These are phyloP conservation scores for Fusarium guadeloupense DNA, from an alignment of 2,329 filamentous ascomycete genomes.

Conservation along the genomic window DNA sequence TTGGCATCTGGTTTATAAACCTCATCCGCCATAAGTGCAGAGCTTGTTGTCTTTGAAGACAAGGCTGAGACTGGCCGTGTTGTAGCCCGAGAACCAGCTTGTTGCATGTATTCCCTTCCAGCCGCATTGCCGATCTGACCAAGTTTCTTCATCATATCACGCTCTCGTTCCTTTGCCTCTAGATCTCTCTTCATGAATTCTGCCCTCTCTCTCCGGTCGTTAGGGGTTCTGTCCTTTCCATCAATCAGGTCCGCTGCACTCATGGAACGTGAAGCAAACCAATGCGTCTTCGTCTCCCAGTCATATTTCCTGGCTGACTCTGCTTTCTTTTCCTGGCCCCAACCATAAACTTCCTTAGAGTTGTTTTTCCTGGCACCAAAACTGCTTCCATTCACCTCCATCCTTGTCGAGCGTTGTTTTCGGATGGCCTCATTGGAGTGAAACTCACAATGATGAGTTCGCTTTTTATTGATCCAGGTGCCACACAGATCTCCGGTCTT, in stretches of 20 bases:
- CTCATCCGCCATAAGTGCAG: constrained; percentile 39
- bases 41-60: constrained; percentile 29
- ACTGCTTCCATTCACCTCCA: constrained; percentile 81
- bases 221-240: constrained; percentile 65
- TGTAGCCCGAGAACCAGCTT: constrained; percentile 36
- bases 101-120: constrained; percentile 75
- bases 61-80: constrained; percentile 15
- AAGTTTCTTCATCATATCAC: constrained; percentile 75
- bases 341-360: constrained; percentile 38
- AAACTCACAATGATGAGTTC: constrained; percentile 91
- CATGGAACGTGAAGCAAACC: constrained; percentile 60
- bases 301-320: constrained; percentile 58
- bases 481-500: constrained; percentile 85
- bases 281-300: constrained; percentile 65
- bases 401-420: constrained; percentile 70
- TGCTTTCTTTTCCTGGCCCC: constrained; percentile 28
- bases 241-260: constrained; percentile 72
- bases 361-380: constrained; percentile 50
- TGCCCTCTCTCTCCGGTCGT: constrained; percentile 68
- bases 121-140: constrained; percentile 70
- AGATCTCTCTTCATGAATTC: constrained; percentile 73
- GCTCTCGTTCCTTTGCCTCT: constrained; percentile 74
- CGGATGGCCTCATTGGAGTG: constrained; percentile 85
- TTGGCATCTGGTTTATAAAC: constrained; percentile 54
- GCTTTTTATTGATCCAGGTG: constrained; percentile 86